Base-by-base conservation (phyloP, 2,329 filamentous ascomycete genomes). In the Nemania sp. region DNA sequence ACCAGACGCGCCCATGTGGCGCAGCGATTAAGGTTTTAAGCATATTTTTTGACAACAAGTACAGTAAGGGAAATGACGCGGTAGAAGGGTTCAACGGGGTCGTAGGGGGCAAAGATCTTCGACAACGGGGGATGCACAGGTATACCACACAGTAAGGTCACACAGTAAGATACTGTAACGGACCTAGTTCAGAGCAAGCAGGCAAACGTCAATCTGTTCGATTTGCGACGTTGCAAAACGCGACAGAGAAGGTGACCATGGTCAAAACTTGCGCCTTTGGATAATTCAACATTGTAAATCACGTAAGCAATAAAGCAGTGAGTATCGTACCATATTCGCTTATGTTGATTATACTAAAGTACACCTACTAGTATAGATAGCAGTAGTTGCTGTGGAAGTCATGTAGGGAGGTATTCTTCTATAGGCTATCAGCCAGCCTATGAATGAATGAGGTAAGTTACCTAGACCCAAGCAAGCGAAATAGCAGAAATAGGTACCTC, bases 21-120 rank as follows among this genome's bases (percentile, higher is more conserved):
- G 51, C 62, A 52, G 51, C 15, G 46, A 57, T 62, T 65, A 62
- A 65, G 56, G 62, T 62, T 65, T 64, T 65, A 63, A 63, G 62
- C 62, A 60, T 65, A 60, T 62, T 57, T 50, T 50, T 46, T 35
- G 42, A 49, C 13, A 21, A 5, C 25, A 51, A n/a, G 42, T 57
- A 59, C 55, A 62, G 62, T 59, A 62, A 61, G 61, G 46, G 29
- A 40, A 57, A 63, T 57, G 57, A 58, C 61, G 61, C 57, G 61
- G 54, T 50, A 15, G 21, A 37, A 18, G 18, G 17, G n/a, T 25
- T 50, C 39, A 39, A 32, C 10, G 6, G 17, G 13, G 18, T 13
- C 2, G 7, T 40, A 21, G n/a, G 15, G 15, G 48, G 45, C 25
- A 57, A 18, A 34, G 56, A 56, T 56, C 21, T 5, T 49, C 60